A percentile compares a stretch with the other conserved stretches of the same genome.
These are phyloP conservation scores for Phytophthora hibernalis DNA, from an alignment of 352 stramenopile genomes.

Conservation along the genomic window DNA sequence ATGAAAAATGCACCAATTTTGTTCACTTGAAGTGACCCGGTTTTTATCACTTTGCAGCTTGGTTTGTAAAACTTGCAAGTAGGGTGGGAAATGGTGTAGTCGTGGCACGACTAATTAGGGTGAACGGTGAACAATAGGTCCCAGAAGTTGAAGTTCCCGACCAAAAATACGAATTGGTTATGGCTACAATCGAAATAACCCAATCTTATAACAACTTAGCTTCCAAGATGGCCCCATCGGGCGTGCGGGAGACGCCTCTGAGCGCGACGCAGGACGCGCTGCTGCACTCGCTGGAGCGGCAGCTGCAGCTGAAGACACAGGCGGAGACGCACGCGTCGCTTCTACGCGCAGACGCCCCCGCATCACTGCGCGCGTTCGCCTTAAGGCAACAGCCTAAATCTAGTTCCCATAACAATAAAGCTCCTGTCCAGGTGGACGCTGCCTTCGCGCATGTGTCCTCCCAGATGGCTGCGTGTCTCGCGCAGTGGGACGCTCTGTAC, in stretches of 20 bases:
- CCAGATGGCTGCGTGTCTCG: conserved; percentile 40
- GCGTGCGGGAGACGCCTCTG: conserved; percentile 55
- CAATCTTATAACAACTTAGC: too few relatives aligned
- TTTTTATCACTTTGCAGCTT: too few relatives aligned
- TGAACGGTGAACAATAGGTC: background rate
- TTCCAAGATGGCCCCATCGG: background rate
- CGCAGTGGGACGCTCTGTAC: conserved; percentile 53
- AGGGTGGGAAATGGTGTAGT: too few relatives aligned
- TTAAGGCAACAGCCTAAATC: background rate
- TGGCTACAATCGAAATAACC: too few relatives aligned
- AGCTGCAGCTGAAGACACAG: conserved; percentile 62
- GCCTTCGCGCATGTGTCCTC: conserved; percentile 39
- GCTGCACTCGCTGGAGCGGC: conserved; percentile 65
- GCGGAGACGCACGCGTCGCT: conserved; percentile 52
- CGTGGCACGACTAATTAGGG: too few relatives aligned
- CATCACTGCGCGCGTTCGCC: conserved; percentile 60
- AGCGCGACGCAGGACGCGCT: conserved; percentile 57
- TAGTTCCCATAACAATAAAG: conserved; percentile 5
- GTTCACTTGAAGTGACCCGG: too few relatives aligned
- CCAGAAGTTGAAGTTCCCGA: background rate
- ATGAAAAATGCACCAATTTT: too few relatives aligned
- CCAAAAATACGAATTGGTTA: background rate
- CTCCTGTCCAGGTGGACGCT: conserved; percentile 18
- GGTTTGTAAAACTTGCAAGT: too few relatives aligned
- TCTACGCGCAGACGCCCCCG: conserved; percentile 10